A percentile compares a stretch with the other conserved stretches of the same genome.
Conservation (phyloP, 1,284 basidiomycete genomes). For the Grifola frondosa region DNA sequence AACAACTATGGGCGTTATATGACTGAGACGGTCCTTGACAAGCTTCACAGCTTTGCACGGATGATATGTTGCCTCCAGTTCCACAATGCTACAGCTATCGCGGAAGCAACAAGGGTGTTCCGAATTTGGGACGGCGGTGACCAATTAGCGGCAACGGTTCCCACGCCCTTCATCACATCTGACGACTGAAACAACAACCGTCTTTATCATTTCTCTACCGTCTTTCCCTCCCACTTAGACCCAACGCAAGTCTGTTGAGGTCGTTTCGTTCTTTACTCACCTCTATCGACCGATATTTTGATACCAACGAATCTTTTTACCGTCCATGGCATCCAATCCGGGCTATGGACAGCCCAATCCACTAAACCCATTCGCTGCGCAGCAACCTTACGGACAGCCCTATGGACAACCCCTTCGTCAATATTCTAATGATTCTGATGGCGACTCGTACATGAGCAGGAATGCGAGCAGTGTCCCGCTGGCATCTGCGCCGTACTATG, state of each 20-base stretch:
- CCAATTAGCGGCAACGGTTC: no score
- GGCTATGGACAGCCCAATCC: constrained; percentile 37
- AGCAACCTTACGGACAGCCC: constrained; percentile 24
- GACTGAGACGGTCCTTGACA: no score
- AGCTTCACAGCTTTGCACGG: no score
- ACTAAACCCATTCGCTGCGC: constrained; percentile 36
- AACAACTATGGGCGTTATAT: no score
- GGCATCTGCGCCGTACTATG: constrained; percentile 49
- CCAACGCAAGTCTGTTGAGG: constrained; percentile 28
- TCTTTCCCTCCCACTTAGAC: constrained; percentile 17
- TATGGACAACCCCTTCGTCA: constrained; percentile 33
- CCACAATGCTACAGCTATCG: no score
- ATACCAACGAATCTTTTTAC: constrained; percentile 11
- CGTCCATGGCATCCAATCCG: constrained; percentile 38
- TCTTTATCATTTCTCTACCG: constrained; percentile 10
- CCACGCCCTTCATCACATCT: no score
- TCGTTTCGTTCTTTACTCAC: constrained; percentile 21
- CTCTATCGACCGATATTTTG: constrained; percentile 10
- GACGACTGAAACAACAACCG: constrained; percentile 4
- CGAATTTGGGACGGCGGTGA: no score
- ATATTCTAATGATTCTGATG: constrained; percentile 47
- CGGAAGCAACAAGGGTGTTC: no score
- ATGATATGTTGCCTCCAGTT: no score
- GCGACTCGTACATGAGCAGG: constrained; percentile 52
- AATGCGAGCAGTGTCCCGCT: constrained; percentile 59